Conservation (phyloP, 768 basidiomycete genomes). For the Mycena chlorophos region DNA sequence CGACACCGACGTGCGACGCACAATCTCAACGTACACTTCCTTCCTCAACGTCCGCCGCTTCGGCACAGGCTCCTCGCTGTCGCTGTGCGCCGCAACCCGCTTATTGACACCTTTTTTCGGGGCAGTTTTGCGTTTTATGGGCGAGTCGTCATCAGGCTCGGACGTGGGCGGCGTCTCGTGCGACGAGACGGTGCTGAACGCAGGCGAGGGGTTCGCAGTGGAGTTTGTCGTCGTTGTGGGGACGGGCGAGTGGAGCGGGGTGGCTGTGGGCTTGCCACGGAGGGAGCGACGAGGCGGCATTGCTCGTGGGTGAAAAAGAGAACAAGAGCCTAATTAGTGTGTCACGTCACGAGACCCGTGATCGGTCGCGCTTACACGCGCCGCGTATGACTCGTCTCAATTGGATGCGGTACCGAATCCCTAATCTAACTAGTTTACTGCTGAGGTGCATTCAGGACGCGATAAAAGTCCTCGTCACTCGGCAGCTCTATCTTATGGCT, state of each 20-base stretch:
- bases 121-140: constrained; percentile 10
- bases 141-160: constrained; percentile 19
- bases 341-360: too few species aligned
- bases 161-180: constrained; percentile 21
- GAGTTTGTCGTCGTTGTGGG: constrained; percentile 20
- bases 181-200: constrained; percentile 22
- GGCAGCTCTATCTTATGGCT: constrained; percentile 17
- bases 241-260: background rate
- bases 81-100: constrained; percentile 4
- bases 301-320: background rate
- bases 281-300: background rate
- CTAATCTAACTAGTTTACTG: too few species aligned
- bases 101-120: constrained; percentile 15
- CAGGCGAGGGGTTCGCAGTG: constrained; percentile 22
- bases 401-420: too few species aligned
- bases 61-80: constrained; percentile 3
- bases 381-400: too few species aligned
- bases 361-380: too few species aligned
- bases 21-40: constrained; percentile 22
- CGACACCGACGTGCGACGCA: background rate
- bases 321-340: too few species aligned
- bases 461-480: constrained; percentile 19
- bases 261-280: background rate
- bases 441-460: background rate
- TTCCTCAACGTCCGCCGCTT: constrained; percentile 14